phyloP scores from a whole-genome alignment of 257 asterid genomes.

The Cinchona pubescens region DNA sequence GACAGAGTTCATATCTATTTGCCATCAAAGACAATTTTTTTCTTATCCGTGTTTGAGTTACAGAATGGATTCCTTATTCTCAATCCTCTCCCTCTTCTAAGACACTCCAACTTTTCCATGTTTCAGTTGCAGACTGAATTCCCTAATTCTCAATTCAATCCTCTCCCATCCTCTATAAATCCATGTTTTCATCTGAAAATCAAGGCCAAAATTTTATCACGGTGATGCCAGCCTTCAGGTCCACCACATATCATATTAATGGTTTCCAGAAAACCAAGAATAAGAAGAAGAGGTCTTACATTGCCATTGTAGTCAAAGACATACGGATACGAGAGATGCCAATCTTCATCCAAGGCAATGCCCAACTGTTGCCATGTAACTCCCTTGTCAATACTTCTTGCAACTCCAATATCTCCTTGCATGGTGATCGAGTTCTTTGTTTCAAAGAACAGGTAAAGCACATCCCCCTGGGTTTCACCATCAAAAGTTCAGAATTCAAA shows the following conservation, averaged over 20 bases:
- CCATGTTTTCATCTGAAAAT: neutral
- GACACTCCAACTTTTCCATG: neutral
- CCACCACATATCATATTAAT: neutral
- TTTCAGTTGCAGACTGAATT: neutral
- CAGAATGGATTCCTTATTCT: neutral
- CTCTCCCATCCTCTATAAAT: neutral
- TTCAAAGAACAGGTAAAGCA: constrained; percentile 71
- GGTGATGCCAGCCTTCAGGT: neutral
- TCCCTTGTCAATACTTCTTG: constrained; percentile 76
- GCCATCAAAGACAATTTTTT: neutral
- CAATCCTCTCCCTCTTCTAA: neutral
- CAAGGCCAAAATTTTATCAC: neutral
- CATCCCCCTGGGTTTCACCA: constrained; percentile 57
- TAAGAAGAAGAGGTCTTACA: constrained; percentile 43
- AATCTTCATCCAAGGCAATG: constrained; percentile 80
- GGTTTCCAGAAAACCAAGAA: neutral
- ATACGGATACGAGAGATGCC: constrained; percentile 97
- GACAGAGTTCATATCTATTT: neutral
- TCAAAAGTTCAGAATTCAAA: constrained; percentile 22
- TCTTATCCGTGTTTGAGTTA: neutral
- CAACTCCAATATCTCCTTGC: constrained; percentile 98
- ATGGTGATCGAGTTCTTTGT: constrained; percentile 77
- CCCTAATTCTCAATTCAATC: neutral
- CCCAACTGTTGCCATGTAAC: constrained; percentile 94
- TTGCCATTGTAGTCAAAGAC: constrained; percentile 79